Evolutionary conservation across 31 red algal genomes (phyloP).

Genomic region (Asparagopsis taxiformis): DNA sequence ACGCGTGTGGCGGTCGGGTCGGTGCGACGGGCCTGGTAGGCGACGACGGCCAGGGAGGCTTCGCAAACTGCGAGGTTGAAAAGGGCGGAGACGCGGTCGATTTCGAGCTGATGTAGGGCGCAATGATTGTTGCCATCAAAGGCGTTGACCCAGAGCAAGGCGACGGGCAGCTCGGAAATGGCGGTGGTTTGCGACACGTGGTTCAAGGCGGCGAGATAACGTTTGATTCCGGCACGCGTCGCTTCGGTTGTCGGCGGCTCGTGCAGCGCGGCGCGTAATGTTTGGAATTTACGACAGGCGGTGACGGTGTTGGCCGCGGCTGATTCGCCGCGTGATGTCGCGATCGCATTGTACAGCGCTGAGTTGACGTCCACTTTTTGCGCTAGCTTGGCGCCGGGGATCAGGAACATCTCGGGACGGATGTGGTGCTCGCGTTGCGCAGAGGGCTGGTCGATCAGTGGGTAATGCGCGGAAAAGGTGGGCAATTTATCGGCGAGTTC

Average conservation of each 20-base stretch:
- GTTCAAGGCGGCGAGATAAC: conserved; percentile 36
- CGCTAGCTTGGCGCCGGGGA: conserved; percentile 57
- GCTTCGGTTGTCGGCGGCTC: conserved; percentile 47
- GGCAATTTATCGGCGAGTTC: no score
- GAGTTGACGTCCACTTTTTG: conserved; percentile 50
- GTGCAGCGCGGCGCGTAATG: conserved; percentile 19
- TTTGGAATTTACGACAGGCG: conserved; percentile 30
- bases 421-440: no score
- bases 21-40: conserved; percentile 31
- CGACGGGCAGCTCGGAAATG: conserved; percentile 11
- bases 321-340: conserved; percentile 21
- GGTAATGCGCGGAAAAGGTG: no score
- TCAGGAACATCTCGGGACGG: conserved; percentile 60
- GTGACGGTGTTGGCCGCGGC: conserved; percentile 21
- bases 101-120: conserved; percentile 7
- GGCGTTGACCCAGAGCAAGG: conserved; percentile 49
- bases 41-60: conserved; percentile 17
- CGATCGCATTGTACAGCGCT: conserved; percentile 34
- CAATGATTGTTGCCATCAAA: conserved; percentile 36
- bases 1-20: conserved; percentile 12
- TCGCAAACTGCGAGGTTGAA: conserved; percentile 62
- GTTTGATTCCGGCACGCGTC: conserved; percentile 6
- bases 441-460: no score
- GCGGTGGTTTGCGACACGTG: conserved; percentile 9
- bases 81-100: conserved; percentile 33